Evolutionary conservation across 768 basidiomycete genomes (phyloP), one percentile per base, ranked within the genome.

Genomic region (Rhizopogon salebrosus): DNA sequence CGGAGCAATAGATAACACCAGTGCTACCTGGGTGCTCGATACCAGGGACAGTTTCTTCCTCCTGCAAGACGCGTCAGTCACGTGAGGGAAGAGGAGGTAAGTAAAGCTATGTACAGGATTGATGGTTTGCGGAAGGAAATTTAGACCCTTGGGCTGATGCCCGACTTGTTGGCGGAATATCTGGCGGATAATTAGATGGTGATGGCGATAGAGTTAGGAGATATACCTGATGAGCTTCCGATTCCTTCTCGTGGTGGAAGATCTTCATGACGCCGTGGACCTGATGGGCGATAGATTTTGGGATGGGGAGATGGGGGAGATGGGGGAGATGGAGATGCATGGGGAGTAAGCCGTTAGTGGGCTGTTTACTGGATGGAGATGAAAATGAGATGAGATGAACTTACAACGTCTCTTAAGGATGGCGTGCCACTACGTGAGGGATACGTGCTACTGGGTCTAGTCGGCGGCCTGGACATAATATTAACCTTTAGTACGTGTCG

Each of bases 21-120:
- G 77, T 79, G 60, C 70, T 70, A 31, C 82, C 81, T 2, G 90
- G 90, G 64, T 90, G 89, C 63, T 85, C 79, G 62, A 91, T 89
- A 45, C 90, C 92, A 18, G 92, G 92, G 4, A 95, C 83, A 1
- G 92, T 92, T 71, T 95, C 92, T 61, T 94, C 92, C 59, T 91
- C 87, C 79, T 88, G 53, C 16, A 52, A 55, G 23, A 35, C 53
- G 29, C 14, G 42, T 29, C 41, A 43, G 52, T 59, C 14, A 56
- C 50, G 26, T 14, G 16, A 49, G 10, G 29, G 4, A 34, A 6
- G 13, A 2, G 6, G 16, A 5, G n/a, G 49, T 27, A 1, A 35
- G 43, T 2, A 14, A 38, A 14, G 66, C 79, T n/a, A n/a, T n/a
- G 36, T 57, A 87, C 86, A 3, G 86, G 83, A 58, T 91, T 86